A percentile compares a stretch with the other conserved stretches of the same genome.
These are phyloP conservation scores for Smittium mucronatum DNA, from an alignment of 371 early-diverging fungal species.

Conservation along the genomic window DNA sequence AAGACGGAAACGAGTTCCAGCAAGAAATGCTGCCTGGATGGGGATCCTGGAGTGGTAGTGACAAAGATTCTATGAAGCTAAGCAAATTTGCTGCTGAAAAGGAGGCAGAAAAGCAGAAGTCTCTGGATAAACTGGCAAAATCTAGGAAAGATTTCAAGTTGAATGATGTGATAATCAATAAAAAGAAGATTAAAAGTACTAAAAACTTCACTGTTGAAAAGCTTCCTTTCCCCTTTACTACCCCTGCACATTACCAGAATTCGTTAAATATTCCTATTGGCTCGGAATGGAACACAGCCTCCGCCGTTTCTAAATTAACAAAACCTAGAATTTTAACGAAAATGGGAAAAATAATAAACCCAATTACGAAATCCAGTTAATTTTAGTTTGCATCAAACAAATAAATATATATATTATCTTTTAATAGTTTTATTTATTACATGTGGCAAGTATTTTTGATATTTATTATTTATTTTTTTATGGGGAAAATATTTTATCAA, in stretches of 20 bases:
- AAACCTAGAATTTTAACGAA: constrained; percentile 74
- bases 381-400: background rate
- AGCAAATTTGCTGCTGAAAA: constrained; percentile 14
- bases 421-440: background rate
- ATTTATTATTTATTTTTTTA: background rate
- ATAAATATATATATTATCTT: background rate
- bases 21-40: constrained; percentile 88
- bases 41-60: constrained; percentile 77
- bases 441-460: background rate
- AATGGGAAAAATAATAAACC: constrained; percentile 77
- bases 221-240: constrained; percentile 79
- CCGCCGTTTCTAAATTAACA: constrained; percentile 51
- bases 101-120: background rate
- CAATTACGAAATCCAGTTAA: constrained; percentile 33
- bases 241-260: constrained; percentile 74
- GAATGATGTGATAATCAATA: constrained; percentile 81
- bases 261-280: constrained; percentile 77
- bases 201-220: constrained; percentile 54
- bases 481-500: background rate
- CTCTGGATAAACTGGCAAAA: constrained; percentile 39
- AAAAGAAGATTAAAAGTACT: constrained; percentile 63
- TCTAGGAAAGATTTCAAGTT: constrained; percentile 60
- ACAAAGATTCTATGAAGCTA: constrained; percentile 37
- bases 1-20: constrained; percentile 56
- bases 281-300: constrained; percentile 84